Evolutionary conservation across 345 rosid species (phyloP).

Genomic region (Barbarea vulgaris): DNA sequence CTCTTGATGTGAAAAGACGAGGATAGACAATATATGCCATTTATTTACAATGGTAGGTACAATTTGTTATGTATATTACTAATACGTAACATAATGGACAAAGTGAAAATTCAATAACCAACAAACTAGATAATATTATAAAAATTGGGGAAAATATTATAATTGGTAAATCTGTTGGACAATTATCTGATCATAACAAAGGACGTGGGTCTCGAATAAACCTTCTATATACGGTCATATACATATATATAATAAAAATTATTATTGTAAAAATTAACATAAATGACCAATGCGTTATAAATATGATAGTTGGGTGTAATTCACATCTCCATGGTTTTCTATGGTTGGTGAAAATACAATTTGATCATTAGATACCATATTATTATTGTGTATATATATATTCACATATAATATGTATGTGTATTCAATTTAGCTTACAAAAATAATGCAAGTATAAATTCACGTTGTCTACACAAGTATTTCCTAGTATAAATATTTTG

Average conservation of each 20-base stretch:
- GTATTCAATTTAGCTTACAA: slow-evolving; percentile 1
- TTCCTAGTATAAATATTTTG: background rate
- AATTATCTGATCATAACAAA: slow-evolving; percentile 12
- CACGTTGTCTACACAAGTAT: background rate
- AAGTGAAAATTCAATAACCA: slow-evolving; percentile 11
- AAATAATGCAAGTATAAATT: too few species aligned
- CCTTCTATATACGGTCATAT: background rate
- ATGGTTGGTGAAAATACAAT: background rate
- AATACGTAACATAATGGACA: background rate
- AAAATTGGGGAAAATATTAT: background rate
- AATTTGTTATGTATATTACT: background rate
- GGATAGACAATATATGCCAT: slow-evolving; percentile 7
- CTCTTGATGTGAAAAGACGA: slow-evolving; percentile 7
- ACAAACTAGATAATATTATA: slow-evolving; percentile 3
- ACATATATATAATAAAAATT: too few species aligned
- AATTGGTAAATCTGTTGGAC: slow-evolving; percentile 12
- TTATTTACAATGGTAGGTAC: background rate
- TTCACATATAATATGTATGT: background rate
- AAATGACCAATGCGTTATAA: background rate
- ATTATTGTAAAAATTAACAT: background rate
- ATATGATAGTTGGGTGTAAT: background rate
- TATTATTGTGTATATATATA: too few species aligned
- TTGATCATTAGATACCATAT: background rate
- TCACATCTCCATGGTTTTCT: background rate
- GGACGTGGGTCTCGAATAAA: slow-evolving; percentile 23